Percentiles rank a stretch among this genome's conserved stretches.
phyloP scores from a whole-genome alignment of 371 early-diverging fungal genomes.

The Mucor sp. region DNA sequence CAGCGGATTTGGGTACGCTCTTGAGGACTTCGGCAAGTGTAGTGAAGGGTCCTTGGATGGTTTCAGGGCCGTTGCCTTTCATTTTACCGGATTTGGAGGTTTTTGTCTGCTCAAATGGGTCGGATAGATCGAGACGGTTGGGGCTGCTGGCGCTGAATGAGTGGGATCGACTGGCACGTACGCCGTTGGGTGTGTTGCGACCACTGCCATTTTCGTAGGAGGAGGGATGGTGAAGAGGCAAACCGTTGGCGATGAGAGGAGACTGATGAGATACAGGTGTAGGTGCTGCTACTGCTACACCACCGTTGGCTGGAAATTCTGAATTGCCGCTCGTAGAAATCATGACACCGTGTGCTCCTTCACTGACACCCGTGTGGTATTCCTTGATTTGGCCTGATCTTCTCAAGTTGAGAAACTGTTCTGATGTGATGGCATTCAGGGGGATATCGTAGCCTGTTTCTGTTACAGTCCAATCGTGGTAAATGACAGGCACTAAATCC shows the following conservation, averaged over 20 bases:
- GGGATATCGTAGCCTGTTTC: conserved; percentile 88
- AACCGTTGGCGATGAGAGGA: background rate
- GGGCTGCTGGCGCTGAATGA: conserved; percentile 52
- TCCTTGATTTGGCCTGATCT: conserved; percentile 53
- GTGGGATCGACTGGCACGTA: conserved; percentile 50
- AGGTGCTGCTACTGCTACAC: background rate
- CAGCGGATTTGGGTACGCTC: conserved; percentile 76
- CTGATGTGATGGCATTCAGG: conserved; percentile 68
- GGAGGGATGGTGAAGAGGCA: background rate
- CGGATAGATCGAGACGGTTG: conserved; percentile 27
- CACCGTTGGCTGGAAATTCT: background rate
- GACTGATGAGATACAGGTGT: background rate
- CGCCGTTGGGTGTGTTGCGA: conserved; percentile 5
- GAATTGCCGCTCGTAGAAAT: conserved; percentile 14
- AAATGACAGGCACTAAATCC: conserved; percentile 89
- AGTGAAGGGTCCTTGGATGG: conserved; percentile 82
- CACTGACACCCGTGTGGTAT: conserved; percentile 51
- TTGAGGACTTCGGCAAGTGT: conserved; percentile 81
- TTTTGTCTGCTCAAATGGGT: conserved; percentile 34
- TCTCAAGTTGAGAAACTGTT: conserved; percentile 72
- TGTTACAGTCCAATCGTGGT: conserved; percentile 93
- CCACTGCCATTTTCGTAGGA: background rate
- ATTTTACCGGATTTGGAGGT: conserved; percentile 49
- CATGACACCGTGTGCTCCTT: conserved; percentile 28
- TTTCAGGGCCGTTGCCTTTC: conserved; percentile 71